Evolutionary conservation across 2,329 filamentous ascomycete genomes (phyloP).

Genomic region (Triangularia verruculosa): DNA sequence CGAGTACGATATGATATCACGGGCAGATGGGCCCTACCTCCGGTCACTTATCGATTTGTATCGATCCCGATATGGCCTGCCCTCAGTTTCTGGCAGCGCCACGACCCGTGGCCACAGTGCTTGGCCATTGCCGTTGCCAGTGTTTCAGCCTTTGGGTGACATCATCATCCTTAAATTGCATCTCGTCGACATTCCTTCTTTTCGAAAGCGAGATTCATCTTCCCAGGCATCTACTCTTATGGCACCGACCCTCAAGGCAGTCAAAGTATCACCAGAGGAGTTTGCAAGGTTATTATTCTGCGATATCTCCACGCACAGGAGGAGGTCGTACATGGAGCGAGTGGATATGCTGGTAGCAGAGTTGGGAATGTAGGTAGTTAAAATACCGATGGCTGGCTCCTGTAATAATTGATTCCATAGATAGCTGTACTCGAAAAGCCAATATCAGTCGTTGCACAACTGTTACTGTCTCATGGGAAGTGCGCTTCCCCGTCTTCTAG

Average conservation of each 20-base stretch:
- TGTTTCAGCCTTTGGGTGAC: constrained; percentile 4
- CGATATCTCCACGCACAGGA: constrained; percentile 6
- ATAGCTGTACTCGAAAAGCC: too few species aligned
- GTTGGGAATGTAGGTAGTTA: background rate
- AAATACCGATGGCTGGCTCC: too few species aligned
- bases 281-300: constrained; percentile 10
- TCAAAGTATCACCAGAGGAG: background rate
- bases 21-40: constrained; percentile 7
- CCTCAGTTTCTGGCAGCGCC: background rate
- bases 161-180: constrained; percentile 6
- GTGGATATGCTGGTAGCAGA: constrained; percentile 1
- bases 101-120: background rate
- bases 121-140: constrained; percentile 7
- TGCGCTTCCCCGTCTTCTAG: constrained; percentile 2
- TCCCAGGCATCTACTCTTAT: background rate
- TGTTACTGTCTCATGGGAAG: background rate
- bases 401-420: too few species aligned
- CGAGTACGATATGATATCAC: constrained; percentile 13
- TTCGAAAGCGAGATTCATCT: background rate
- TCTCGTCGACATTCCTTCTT: background rate
- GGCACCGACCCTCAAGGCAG: background rate
- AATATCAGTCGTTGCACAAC: background rate
- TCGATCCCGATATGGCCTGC: constrained; percentile 5
- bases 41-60: constrained; percentile 10
- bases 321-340: constrained; percentile 10